Evolutionary conservation across 2,329 filamentous ascomycete species (phyloP).

Genomic region (Hansfordia pulvinata): DNA sequence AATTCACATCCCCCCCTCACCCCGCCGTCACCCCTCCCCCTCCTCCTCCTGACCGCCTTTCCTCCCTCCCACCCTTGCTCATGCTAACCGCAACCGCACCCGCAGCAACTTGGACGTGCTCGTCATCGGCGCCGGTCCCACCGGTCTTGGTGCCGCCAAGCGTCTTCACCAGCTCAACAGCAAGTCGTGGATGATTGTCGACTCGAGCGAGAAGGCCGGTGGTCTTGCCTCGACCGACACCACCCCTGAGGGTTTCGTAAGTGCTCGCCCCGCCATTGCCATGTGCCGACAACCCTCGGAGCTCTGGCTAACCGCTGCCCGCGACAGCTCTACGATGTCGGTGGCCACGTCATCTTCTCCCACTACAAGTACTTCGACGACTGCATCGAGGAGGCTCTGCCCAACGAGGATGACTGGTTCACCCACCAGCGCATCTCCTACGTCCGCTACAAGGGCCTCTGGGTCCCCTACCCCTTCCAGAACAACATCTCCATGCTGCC

Average conservation of each 20-base stretch:
- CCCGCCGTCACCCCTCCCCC: too few species aligned
- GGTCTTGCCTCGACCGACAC: slow-evolving; percentile 92
- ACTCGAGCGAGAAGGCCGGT: slow-evolving; percentile 82
- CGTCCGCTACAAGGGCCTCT: slow-evolving; percentile 88
- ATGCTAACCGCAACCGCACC: slow-evolving; percentile 5
- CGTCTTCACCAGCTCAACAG: slow-evolving; percentile 88
- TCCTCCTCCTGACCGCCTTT: too few species aligned
- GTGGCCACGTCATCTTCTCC: slow-evolving; percentile 96
- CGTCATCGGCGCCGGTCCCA: slow-evolving; percentile 94
- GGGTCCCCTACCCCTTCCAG: slow-evolving; percentile 99
- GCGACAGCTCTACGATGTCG: slow-evolving; percentile 96
- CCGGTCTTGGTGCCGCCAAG: slow-evolving; percentile 94
- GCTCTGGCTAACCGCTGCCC: slow-evolving; percentile 9
- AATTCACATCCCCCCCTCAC: too few species aligned
- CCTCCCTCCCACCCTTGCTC: background rate
- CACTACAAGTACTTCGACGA: slow-evolving; percentile 99
- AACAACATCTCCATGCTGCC: slow-evolving; percentile 99
- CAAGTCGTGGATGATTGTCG: slow-evolving; percentile 91
- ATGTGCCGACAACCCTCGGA: background rate
- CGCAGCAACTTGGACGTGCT: slow-evolving; percentile 85
- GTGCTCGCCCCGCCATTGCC: slow-evolving; percentile 26
- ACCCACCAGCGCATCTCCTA: slow-evolving; percentile 98
- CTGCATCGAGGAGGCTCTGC: slow-evolving; percentile 92
- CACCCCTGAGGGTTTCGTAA: slow-evolving; percentile 91
- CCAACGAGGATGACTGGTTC: slow-evolving; percentile 91